phyloP scores from a whole-genome alignment of 139 green algal genomes.

The Nannochloris sp. region DNA sequence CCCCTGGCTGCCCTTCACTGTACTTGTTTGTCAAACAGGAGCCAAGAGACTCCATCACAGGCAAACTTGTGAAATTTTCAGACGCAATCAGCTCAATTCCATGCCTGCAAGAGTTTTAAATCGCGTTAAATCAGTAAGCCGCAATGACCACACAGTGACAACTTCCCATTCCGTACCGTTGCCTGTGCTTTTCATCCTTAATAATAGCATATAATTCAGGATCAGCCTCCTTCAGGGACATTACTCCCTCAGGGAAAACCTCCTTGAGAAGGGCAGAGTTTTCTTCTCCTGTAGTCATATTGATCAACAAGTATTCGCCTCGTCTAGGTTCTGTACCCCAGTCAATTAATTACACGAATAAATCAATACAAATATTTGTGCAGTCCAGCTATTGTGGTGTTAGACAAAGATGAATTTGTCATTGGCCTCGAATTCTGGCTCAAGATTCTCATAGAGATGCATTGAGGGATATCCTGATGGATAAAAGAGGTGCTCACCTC shows the following conservation, averaged over 20 bases:
- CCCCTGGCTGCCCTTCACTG: conserved; percentile 85
- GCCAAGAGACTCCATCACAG: conserved; percentile 91
- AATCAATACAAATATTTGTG: too few relatives aligned
- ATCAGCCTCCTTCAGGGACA: conserved; percentile 67
- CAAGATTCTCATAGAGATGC: too few relatives aligned
- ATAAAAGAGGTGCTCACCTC: too few relatives aligned
- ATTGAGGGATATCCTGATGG: too few relatives aligned
- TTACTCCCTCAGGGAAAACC: conserved; percentile 75
- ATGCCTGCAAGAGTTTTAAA: conserved; percentile 43
- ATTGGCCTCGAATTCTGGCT: too few relatives aligned
- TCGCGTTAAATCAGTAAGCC: not conserved
- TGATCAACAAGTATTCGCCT: not conserved
- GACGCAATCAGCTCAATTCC: conserved; percentile 97
- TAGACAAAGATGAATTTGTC: too few relatives aligned
- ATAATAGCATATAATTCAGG: conserved; percentile 83
- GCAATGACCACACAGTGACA: not conserved
- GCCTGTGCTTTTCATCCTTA: conserved; percentile 84
- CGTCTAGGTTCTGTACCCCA: too few relatives aligned
- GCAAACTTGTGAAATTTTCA: conserved; percentile 92
- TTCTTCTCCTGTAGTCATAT: not conserved
- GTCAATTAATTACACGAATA: too few relatives aligned
- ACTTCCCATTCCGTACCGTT: conserved; percentile 55
- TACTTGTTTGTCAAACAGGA: conserved; percentile 99
- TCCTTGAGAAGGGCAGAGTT: conserved; percentile 29
- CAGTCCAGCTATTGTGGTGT: too few relatives aligned